Conservation (phyloP, 495 filamentous ascomycete species). For the Aspergillus sparsus region DNA sequence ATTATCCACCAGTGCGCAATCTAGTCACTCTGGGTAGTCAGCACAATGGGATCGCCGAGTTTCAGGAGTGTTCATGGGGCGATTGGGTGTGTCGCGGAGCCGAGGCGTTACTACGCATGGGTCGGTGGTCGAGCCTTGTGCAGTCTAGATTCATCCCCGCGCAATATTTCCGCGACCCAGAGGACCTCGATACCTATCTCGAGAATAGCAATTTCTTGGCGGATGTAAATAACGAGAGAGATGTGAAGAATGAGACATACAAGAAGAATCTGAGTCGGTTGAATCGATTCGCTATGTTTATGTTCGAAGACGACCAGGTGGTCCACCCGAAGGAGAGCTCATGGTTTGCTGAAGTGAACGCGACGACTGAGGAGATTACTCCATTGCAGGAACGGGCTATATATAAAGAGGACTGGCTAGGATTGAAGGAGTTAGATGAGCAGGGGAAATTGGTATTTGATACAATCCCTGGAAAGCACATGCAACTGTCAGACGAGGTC, state of each 20-base stretch:
- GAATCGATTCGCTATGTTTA: constrained; percentile 81
- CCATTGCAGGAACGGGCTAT: constrained; percentile 68
- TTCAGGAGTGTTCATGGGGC: constrained; percentile 61
- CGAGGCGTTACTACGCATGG: constrained; percentile 66
- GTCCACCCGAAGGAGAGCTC: constrained; percentile 88
- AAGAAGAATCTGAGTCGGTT: constrained; percentile 67
- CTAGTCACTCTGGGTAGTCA: constrained; percentile 91
- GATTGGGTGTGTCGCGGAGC: constrained; percentile 83
- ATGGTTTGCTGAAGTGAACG: constrained; percentile 89
- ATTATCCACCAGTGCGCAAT: constrained; percentile 72
- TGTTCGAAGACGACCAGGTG: constrained; percentile 84
- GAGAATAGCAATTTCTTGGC: constrained; percentile 89
- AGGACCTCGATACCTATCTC: constrained; percentile 71
- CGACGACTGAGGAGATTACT: constrained; percentile 60
- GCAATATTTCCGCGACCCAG: constrained; percentile 87
- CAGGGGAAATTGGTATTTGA: constrained; percentile 76
- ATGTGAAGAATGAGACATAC: constrained; percentile 71
- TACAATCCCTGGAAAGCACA: constrained; percentile 72
- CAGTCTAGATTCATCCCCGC: constrained; percentile 84
- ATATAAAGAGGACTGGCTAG: constrained; percentile 94
- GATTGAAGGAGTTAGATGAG: constrained; percentile 77
- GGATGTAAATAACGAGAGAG: constrained; percentile 96
- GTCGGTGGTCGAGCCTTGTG: constrained; percentile 74
- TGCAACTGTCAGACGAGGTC: constrained; percentile 71
- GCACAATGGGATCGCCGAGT: constrained; percentile 89